Percentiles rank a stretch among this genome's conserved stretches.
Evolutionary conservation across 1,139 yeast genomes (phyloP).

Genomic region (Taiozyma onychis): DNA sequence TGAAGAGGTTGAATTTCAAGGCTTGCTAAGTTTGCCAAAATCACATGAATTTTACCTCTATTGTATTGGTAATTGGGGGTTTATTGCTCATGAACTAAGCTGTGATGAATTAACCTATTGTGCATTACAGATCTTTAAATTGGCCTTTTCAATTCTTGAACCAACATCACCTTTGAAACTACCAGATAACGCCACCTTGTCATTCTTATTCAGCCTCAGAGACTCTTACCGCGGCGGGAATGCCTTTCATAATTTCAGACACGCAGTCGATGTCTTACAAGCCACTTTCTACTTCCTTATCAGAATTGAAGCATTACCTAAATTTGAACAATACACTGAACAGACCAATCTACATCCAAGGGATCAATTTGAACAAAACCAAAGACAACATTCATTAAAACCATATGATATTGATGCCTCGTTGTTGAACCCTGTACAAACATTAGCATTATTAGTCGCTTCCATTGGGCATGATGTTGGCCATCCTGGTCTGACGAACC

Average conservation of each 20-base stretch:
- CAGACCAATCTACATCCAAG: constrained; percentile 14
- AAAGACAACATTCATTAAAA: not conserved
- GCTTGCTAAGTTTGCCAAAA: constrained; percentile 24
- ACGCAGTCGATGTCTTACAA: constrained; percentile 92
- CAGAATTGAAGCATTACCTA: constrained; percentile 35
- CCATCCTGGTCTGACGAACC: constrained; percentile 92
- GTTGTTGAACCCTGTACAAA: constrained; percentile 40
- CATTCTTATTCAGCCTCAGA: constrained; percentile 59
- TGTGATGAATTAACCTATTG: constrained; percentile 65
- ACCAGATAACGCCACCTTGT: constrained; percentile 41
- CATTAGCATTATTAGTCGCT: constrained; percentile 61
- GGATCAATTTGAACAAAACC: not conserved
- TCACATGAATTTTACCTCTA: constrained; percentile 23
- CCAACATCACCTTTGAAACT: constrained; percentile 25
- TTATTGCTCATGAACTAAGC: constrained; percentile 64
- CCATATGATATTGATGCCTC: constrained; percentile 10
- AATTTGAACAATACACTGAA: constrained; percentile 16
- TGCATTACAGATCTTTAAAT: constrained; percentile 49
- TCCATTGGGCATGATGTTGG: constrained; percentile 96
- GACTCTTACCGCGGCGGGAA: constrained; percentile 79
- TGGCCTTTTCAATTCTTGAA: constrained; percentile 36
- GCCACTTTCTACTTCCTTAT: constrained; percentile 69
- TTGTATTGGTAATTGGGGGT: constrained; percentile 39
- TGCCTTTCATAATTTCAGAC: constrained; percentile 92
- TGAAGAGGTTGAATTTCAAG: constrained; percentile 36